Percentiles rank a stretch among this genome's conserved stretches.
phyloP scores from a whole-genome alignment of 768 basidiomycete species.

The Pisolithus albus region DNA sequence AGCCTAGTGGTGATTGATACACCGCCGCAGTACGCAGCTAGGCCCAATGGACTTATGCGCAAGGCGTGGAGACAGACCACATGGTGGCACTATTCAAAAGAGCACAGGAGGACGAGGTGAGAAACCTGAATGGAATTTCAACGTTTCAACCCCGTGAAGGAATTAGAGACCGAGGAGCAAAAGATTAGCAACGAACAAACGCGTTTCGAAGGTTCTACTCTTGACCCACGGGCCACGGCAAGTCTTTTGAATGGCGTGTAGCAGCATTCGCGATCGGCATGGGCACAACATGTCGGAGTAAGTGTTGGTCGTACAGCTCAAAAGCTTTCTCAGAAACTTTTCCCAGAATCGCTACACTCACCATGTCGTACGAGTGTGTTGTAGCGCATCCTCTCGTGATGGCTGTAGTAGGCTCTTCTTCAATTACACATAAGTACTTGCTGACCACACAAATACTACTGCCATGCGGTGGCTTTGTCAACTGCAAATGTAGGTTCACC shows the following conservation, averaged over 20 bases:
- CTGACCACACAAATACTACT: too few species aligned
- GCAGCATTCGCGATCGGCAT: slow-evolving; percentile 79
- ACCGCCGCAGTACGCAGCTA: too few species aligned
- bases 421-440: too few species aligned
- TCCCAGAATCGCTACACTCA: slow-evolving; percentile 18
- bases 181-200: slow-evolving; percentile 55
- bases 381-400: too few species aligned
- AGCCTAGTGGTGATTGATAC: too few species aligned
- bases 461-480: too few species aligned
- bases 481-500: too few species aligned
- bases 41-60: slow-evolving; percentile 1
- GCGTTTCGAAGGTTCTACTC: slow-evolving; percentile 48
- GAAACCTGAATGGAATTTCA: slow-evolving; percentile 45
- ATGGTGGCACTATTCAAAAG: slow-evolving; percentile 37
- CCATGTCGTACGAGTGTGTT: too few species aligned
- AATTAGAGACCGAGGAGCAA: slow-evolving; percentile 55
- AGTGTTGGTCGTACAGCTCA: slow-evolving; percentile 26
- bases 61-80: slow-evolving; percentile 21
- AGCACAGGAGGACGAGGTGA: slow-evolving; percentile 36
- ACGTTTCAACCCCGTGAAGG: slow-evolving; percentile 39
- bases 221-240: slow-evolving; percentile 41
- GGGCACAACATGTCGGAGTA: slow-evolving; percentile 54
- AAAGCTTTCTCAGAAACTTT: slow-evolving; percentile 31
- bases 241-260: slow-evolving; percentile 77
- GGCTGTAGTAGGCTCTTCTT: too few species aligned